phyloP scores from a whole-genome alignment of 208 protist genomes.

The Crithidia fasciculata region DNA sequence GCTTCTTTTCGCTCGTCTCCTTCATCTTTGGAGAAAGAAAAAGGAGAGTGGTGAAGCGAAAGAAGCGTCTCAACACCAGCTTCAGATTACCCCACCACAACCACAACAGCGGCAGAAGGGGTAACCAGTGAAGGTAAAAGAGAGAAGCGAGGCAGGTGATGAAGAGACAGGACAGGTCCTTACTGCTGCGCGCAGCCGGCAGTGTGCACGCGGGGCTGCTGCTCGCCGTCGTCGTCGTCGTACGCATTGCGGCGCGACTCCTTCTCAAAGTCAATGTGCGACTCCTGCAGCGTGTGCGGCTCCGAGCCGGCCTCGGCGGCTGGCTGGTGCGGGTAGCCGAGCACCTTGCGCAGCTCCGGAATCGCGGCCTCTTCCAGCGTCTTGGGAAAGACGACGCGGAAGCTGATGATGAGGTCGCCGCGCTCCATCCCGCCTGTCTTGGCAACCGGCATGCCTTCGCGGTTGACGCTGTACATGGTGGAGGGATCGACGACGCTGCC shows the following conservation, averaged over 20 bases:
- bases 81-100: no score
- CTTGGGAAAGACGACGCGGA: conserved; percentile 92
- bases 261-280: conserved; percentile 84
- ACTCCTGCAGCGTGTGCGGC: conserved; percentile 55
- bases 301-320: conserved; percentile 47
- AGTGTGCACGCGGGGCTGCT: conserved; percentile 53
- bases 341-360: conserved; percentile 66
- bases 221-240: conserved; percentile 71
- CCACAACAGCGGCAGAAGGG: no score
- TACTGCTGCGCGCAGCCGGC: conserved; percentile 87
- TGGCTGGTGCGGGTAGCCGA: conserved; percentile 75
- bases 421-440: conserved; percentile 88
- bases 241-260: conserved; percentile 61
- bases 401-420: conserved; percentile 91
- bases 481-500: conserved; percentile 87
- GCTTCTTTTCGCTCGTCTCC: not conserved
- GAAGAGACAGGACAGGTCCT: not conserved
- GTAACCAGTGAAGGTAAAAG: no score
- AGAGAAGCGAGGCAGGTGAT: not conserved
- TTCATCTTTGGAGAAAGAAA: not conserved
- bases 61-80: not conserved
- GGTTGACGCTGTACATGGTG: conserved; percentile 81
- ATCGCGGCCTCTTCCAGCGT: conserved; percentile 46
- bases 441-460: conserved; percentile 95
- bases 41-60: not conserved